Conservation (phyloP, 306 rosid genomes). For the Acacia acuminata region DNA sequence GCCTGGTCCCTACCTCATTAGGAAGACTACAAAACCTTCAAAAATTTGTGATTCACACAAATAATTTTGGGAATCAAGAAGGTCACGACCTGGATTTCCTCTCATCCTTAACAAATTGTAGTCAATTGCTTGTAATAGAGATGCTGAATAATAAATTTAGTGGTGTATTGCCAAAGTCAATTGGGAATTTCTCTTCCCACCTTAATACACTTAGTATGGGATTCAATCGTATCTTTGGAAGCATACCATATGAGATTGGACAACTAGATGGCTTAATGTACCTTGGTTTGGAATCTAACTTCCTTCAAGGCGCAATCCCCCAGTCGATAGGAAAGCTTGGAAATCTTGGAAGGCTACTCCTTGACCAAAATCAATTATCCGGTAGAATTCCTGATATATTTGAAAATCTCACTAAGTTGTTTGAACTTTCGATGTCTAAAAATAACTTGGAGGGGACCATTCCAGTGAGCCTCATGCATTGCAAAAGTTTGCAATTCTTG, state of each 20-base stretch:
- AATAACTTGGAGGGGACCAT: constrained; percentile 19
- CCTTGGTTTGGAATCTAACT: background rate
- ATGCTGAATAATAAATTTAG: background rate
- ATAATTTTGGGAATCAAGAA: constrained; percentile 18
- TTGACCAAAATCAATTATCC: background rate
- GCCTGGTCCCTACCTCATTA: constrained; percentile 15
- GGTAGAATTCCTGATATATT: constrained; percentile 11
- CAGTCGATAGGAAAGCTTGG: constrained; percentile 30
- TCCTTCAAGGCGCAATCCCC: constrained; percentile 26
- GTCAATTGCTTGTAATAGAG: background rate
- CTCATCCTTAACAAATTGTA: constrained; percentile 16
- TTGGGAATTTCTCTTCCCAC: constrained; percentile 4
- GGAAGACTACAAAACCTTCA: constrained; percentile 25
- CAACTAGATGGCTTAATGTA: background rate
- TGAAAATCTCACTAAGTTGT: constrained; percentile 24
- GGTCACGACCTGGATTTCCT: constrained; percentile 20
- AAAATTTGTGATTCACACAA: fast-evolving
- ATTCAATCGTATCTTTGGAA: background rate
- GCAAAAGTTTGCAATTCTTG: background rate
- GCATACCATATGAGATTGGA: constrained; percentile 1
- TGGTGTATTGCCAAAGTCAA: background rate
- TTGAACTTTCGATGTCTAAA: background rate
- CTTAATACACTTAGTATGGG: background rate
- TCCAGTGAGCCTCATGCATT: constrained; percentile 6
- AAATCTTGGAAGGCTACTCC: background rate